Base-by-base conservation (phyloP, 129 eudicot species). In the Pulicaria dysenterica region DNA sequence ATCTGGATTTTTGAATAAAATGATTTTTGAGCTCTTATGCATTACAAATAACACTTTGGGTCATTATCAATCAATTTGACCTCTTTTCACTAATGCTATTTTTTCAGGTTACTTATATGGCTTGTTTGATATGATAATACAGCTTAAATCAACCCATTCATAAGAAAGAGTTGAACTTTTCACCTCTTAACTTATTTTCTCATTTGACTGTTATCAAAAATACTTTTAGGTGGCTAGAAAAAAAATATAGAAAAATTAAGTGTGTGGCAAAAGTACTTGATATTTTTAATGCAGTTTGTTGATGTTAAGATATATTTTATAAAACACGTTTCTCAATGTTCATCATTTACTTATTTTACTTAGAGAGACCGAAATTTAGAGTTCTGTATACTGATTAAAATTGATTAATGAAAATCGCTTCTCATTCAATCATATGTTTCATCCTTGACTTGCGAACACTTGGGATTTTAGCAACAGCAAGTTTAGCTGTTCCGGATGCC, bases 401-500 rank as follows among this genome's bases (percentile, higher is more conserved):
- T 0, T 24, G 31, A 24, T 24, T 24, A 24, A 24, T 24, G 31
- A 24, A 24, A 45, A 66, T 38, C 57, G 6, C 45, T 62, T 71
- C 42, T 46, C 69, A 66, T 67, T 62, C 34, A 76, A 7, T 36
- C 65, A 14, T 56, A 39, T 2, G 46, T 58, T 75, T 57, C 82
- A 53, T 85, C 96, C 85, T 86, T 88, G 71, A 88, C 82, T 81
- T 67, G 84, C 88, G 80, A 82, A 91, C 96, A 83, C 93, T 91
- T 66, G 96, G 93, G 92, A 86, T 91, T 68, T 53, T 83, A 79
- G 45, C 88, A 50, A 74, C 88, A 7, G 58, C 90, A 57, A 84
- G 97, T 73, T 79, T 91, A 78, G 90, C 96, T 31, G 97, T 91
- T 6, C 97, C 96, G 1, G 97, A 91, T 71, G 97, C 97, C 51